Percentiles rank a stretch among this genome's conserved stretches.
phyloP scores from a whole-genome alignment of 352 stramenopile genomes.

The Phytophthora meadii region DNA sequence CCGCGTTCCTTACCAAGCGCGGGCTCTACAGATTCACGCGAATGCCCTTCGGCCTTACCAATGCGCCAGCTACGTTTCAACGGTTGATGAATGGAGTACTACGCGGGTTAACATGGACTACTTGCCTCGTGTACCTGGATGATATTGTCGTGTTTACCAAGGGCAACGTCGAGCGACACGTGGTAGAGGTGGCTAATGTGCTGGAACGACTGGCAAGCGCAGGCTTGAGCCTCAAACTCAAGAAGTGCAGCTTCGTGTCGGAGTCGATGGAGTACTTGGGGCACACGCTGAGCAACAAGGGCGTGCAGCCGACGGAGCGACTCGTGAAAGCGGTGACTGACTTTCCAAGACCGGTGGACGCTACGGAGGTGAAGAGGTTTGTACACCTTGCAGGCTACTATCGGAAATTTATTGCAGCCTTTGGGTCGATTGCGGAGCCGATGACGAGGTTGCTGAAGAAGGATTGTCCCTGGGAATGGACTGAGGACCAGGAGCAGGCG shows the following conservation, averaged over 20 bases:
- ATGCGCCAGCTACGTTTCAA: not conserved
- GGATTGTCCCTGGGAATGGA: not conserved
- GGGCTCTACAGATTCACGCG: not conserved
- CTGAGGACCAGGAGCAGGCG: not conserved
- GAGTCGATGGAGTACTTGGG: not conserved
- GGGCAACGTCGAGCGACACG: not conserved
- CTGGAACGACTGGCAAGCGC: not conserved
- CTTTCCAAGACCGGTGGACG: not conserved
- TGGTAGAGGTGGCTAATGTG: not conserved
- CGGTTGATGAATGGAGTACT: conserved; percentile 1
- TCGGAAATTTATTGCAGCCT: not conserved
- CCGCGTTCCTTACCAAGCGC: not conserved
- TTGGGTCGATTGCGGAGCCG: not conserved
- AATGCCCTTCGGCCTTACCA: conserved; percentile 4
- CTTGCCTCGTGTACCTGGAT: not conserved
- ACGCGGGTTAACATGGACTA: not conserved
- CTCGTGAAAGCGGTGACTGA: not conserved
- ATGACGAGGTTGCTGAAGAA: not conserved
- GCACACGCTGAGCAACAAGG: not conserved
- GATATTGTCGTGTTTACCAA: conserved; percentile 2
- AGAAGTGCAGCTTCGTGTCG: not conserved
- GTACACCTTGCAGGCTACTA: conserved; percentile 3
- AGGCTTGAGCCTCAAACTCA: not conserved
- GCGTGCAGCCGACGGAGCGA: not conserved
- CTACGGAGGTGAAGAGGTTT: not conserved